Evolutionary conservation across 1,284 basidiomycete species (phyloP).

Genomic region (Phlebopus sp.): DNA sequence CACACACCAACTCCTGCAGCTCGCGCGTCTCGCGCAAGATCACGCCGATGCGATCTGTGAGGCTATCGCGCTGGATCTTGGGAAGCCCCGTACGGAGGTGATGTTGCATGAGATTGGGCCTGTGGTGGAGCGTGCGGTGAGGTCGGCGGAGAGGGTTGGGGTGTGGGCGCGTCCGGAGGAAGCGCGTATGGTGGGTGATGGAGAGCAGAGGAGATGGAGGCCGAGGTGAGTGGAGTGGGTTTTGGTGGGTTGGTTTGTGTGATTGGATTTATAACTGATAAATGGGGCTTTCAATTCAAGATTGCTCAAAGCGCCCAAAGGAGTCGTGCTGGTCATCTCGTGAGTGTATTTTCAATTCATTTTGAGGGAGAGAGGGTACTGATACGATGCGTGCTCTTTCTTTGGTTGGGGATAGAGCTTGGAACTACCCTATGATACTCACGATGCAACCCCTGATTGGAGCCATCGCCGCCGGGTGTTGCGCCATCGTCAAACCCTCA

Average conservation of each 20-base stretch:
- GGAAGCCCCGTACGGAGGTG: constrained; percentile 28
- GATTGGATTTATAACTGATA: too few relatives aligned
- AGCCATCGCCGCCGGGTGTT: constrained; percentile 62
- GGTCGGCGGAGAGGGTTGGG: constrained; percentile 23
- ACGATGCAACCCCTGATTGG: constrained; percentile 51
- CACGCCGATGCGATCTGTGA: constrained; percentile 27
- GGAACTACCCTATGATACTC: constrained; percentile 57
- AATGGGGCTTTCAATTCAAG: constrained; percentile 9
- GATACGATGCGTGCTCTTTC: background rate
- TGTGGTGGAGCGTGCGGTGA: constrained; percentile 16
- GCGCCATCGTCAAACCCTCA: constrained; percentile 59
- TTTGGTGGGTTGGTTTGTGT: background rate
- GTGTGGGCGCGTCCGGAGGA: constrained; percentile 25
- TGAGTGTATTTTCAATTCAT: constrained; percentile 7
- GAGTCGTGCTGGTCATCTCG: constrained; percentile 42
- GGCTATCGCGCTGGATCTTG: constrained; percentile 27
- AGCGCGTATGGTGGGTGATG: constrained; percentile 16
- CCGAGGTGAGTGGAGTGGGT: constrained; percentile 20
- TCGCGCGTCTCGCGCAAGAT: constrained; percentile 30
- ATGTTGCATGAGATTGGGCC: constrained; percentile 23
- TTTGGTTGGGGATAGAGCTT: constrained; percentile 34
- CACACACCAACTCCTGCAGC: constrained; percentile 30
- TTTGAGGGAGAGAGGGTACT: background rate
- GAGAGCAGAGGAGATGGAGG: constrained; percentile 29
- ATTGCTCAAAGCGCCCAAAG: constrained; percentile 44